phyloP scores from a whole-genome alignment of 2,329 filamentous ascomycete species.

The Penicillium sp. region DNA sequence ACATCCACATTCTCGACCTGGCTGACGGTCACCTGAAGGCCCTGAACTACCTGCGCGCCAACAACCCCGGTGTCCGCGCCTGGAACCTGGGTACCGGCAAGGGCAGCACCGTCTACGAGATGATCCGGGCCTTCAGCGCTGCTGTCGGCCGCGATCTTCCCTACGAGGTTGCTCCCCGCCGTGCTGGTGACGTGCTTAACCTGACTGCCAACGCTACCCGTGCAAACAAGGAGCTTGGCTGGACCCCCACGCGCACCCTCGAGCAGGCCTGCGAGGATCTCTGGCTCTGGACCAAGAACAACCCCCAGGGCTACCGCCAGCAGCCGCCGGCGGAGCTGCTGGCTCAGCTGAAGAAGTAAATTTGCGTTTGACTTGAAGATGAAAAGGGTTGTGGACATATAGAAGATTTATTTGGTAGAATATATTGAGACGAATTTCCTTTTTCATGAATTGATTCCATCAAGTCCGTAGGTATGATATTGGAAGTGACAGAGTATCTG shows the following conservation, averaged over 20 bases:
- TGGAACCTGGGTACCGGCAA: conserved; percentile 96
- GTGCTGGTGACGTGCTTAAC: conserved; percentile 87
- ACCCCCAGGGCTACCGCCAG: conserved; percentile 90
- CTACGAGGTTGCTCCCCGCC: conserved; percentile 77
- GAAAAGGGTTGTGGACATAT: conserved; percentile 14
- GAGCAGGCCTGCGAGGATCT: conserved; percentile 91
- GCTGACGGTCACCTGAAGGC: conserved; percentile 55
- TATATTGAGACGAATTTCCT: conserved; percentile 36
- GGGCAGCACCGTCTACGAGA: conserved; percentile 94
- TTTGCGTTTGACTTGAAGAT: neutral
- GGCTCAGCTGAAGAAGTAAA: conserved; percentile 46
- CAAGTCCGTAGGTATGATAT: neutral
- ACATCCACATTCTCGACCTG: conserved; percentile 59
- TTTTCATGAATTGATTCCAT: conserved; percentile 12
- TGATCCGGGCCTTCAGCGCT: conserved; percentile 86
- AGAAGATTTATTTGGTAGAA: conserved; percentile 22
- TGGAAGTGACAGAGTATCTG: no score
- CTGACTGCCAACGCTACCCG: conserved; percentile 85
- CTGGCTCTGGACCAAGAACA: conserved; percentile 96
- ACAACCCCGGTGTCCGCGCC: conserved; percentile 74
- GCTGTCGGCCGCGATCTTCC: conserved; percentile 80
- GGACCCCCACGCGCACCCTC: conserved; percentile 85
- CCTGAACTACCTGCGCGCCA: conserved; percentile 58
- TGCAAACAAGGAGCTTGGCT: conserved; percentile 82
- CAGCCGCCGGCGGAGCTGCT: conserved; percentile 79